Conservation (phyloP, 352 stramenopile species). For the Globisporangium heterothallicum region DNA sequence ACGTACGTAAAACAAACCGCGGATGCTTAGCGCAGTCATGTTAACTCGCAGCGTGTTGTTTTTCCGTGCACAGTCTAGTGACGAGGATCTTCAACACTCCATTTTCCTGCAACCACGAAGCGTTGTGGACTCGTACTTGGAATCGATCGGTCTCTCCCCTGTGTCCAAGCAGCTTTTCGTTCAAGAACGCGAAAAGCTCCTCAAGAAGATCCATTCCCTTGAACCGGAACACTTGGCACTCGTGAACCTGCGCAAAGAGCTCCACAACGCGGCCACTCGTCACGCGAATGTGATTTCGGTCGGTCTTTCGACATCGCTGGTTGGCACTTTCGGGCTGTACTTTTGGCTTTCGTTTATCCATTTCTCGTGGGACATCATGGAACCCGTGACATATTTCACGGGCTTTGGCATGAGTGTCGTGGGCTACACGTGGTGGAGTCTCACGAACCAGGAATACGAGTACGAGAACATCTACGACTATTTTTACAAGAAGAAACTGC, state of each 20-base stretch:
- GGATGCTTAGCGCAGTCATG: too few relatives aligned
- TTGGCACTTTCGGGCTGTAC: constrained; percentile 79
- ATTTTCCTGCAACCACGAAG: constrained; percentile 80
- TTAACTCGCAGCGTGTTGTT: neutral
- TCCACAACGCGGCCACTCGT: constrained; percentile 52
- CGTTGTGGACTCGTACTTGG: constrained; percentile 72
- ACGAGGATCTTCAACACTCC: constrained; percentile 65
- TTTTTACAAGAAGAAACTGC: constrained; percentile 62
- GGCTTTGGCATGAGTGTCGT: constrained; percentile 76
- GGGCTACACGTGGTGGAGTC: constrained; percentile 78
- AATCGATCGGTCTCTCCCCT: constrained; percentile 68
- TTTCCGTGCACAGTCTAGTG: constrained; percentile 24
- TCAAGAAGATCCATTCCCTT: constrained; percentile 61
- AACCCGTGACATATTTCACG: constrained; percentile 87
- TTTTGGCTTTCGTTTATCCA: constrained; percentile 87
- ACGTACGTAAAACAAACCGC: too few relatives aligned
- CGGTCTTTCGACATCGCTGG: constrained; percentile 51
- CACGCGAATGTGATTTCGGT: constrained; percentile 56
- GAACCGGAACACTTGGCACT: constrained; percentile 68
- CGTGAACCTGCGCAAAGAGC: constrained; percentile 50
- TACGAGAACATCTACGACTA: constrained; percentile 88
- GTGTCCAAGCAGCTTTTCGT: constrained; percentile 64
- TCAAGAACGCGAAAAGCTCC: constrained; percentile 52
- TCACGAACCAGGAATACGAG: constrained; percentile 85
- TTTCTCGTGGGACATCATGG: constrained; percentile 90